A percentile compares a stretch with the other conserved stretches of the same genome.
phyloP scores from a whole-genome alignment of 192 early-diverging fungal species.

The Backusella parvicylindrica region DNA sequence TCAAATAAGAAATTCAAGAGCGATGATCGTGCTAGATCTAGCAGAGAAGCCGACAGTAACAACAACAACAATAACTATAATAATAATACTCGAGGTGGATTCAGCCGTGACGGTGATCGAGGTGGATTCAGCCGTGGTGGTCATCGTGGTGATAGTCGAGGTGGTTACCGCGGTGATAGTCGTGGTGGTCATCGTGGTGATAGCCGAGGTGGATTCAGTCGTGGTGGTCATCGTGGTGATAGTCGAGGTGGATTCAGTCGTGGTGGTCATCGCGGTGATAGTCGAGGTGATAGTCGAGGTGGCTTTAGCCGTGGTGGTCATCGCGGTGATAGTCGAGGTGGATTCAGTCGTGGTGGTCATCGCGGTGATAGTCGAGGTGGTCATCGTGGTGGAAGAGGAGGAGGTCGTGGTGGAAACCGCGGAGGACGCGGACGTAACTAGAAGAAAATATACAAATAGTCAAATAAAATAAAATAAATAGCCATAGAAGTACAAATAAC shows the following conservation, averaged over 20 bases:
- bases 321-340: neutral
- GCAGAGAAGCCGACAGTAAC: neutral
- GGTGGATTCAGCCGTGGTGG: conserved; percentile 2
- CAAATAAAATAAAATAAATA: neutral
- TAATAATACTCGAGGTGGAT: neutral
- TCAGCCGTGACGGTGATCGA: neutral
- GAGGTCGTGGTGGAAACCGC: neutral
- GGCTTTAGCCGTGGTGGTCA: neutral
- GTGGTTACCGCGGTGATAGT: neutral
- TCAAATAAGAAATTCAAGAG: neutral
- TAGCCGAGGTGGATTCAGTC: conserved; percentile 8
- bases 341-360: neutral
- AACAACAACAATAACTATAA: neutral
- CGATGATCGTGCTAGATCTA: neutral
- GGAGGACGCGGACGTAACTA: neutral
- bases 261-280: neutral
- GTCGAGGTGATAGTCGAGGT: neutral
- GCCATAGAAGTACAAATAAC: neutral
- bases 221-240: neutral
- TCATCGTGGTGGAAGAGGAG: neutral
- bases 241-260: neutral
- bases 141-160: conserved; percentile 7
- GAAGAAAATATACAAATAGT: neutral
- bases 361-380: neutral
- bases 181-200: neutral